Evolutionary conservation across 257 asterid species (phyloP).

Genomic region (Gentiana macrophylla): DNA sequence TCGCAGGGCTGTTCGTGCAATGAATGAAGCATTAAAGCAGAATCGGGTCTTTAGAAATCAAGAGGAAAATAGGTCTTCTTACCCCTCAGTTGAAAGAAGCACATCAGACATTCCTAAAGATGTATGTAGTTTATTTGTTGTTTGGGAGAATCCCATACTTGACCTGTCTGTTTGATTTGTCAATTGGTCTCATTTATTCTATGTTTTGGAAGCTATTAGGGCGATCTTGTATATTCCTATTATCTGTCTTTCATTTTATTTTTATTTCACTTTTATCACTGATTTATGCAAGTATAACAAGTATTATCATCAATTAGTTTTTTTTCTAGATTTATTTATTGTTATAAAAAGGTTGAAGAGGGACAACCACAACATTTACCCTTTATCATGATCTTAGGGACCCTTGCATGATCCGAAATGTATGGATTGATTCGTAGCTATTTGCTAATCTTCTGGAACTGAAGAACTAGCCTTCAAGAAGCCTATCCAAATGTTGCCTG

Average conservation of each 20-base stretch:
- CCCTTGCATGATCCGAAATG: no score
- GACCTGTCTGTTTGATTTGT: neutral
- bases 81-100: conserved; percentile 34
- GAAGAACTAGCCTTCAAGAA: no score
- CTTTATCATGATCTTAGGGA: no score
- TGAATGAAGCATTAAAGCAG: conserved; percentile 95
- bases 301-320: no score
- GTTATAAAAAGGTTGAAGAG: no score
- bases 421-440: no score
- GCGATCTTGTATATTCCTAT: neutral
- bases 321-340: no score
- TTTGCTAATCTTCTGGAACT: no score
- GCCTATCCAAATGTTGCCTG: no score
- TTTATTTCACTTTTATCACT: neutral
- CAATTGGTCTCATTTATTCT: neutral
- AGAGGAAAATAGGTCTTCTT: conserved; percentile 48
- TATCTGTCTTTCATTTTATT: neutral
- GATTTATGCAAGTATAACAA: neutral
- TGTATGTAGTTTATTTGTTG: conserved; percentile 36
- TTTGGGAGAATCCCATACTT: neutral
- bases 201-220: neutral
- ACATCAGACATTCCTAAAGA: conserved; percentile 39
- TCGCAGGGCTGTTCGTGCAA: conserved; percentile 89
- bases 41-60: conserved; percentile 59
- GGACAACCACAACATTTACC: no score